phyloP scores from a whole-genome alignment of 441 rosid species.

The Pelargonium fulgidum region DNA sequence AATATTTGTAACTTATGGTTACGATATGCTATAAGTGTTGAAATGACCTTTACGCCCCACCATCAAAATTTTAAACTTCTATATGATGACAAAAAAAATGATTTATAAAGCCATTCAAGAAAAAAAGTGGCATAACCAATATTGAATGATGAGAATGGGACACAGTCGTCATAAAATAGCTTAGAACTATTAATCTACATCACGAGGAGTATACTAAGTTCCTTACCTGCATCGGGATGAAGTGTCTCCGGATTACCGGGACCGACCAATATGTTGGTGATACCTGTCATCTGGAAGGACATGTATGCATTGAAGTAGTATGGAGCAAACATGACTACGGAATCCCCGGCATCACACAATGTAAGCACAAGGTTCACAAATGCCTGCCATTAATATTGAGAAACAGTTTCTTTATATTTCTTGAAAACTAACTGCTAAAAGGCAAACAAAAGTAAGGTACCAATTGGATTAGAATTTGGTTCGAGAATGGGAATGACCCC shows the following conservation, averaged over 20 bases:
- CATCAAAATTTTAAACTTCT: too few relatives aligned
- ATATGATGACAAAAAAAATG: too few relatives aligned
- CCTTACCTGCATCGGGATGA: slow-evolving; percentile 84
- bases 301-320: slow-evolving; percentile 96
- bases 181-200: neutral
- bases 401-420: slow-evolving; percentile 13
- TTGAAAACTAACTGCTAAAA: slow-evolving; percentile 2
- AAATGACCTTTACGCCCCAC: too few relatives aligned
- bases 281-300: slow-evolving; percentile 98
- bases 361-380: slow-evolving; percentile 86
- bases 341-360: slow-evolving; percentile 85
- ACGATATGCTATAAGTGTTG: too few relatives aligned
- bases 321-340: slow-evolving; percentile 92
- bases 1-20: too few relatives aligned
- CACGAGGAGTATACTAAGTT: neutral
- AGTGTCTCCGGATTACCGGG: slow-evolving; percentile 65
- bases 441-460: neutral
- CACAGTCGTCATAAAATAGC: neutral
- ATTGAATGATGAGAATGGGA: neutral
- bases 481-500: too few relatives aligned
- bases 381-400: slow-evolving; percentile 51
- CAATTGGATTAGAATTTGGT: too few relatives aligned
- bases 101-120: neutral
- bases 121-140: neutral
- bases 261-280: slow-evolving; percentile 80